These are phyloP conservation scores for Globisporangium splendens DNA, from an alignment of 352 stramenopile genomes.

Conservation along the genomic window DNA sequence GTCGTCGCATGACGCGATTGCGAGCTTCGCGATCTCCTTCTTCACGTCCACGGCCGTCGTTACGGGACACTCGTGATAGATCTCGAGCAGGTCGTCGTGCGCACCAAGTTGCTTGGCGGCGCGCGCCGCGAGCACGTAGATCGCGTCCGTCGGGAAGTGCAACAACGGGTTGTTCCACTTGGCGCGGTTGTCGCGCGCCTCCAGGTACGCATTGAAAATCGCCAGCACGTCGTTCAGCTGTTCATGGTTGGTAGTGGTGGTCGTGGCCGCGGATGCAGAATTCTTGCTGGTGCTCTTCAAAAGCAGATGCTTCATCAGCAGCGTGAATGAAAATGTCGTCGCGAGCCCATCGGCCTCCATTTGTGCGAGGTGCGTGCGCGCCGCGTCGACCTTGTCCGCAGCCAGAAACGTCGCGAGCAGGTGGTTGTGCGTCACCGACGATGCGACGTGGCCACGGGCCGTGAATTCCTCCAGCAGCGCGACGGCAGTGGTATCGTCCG, in stretches of 20 bases:
- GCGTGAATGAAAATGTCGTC: slow-evolving; percentile 73
- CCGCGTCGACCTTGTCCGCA: slow-evolving; percentile 44
- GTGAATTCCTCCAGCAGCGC: slow-evolving; percentile 62
- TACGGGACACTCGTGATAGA: slow-evolving; percentile 48
- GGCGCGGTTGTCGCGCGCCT: slow-evolving; percentile 35
- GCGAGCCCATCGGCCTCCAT: slow-evolving; percentile 40
- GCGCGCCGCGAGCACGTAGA: slow-evolving; percentile 62
- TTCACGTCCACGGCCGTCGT: slow-evolving; percentile 52
- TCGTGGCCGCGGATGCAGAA: too few relatives aligned
- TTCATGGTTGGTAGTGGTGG: background rate
- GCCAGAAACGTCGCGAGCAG: slow-evolving; percentile 62
- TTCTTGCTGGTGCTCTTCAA: slow-evolving; percentile 19
- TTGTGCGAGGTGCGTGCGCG: slow-evolving; percentile 39
- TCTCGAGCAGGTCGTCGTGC: slow-evolving; percentile 53
- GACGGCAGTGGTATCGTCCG: slow-evolving; percentile 41
- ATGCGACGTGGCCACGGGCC: slow-evolving; percentile 44
- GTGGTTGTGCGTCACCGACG: slow-evolving; percentile 72
- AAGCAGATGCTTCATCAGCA: slow-evolving; percentile 58
- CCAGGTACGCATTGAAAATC: slow-evolving; percentile 61
- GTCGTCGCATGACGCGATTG: slow-evolving; percentile 56
- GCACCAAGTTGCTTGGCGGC: slow-evolving; percentile 42
- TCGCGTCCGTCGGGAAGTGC: slow-evolving; percentile 57
- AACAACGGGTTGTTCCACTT: slow-evolving; percentile 54
- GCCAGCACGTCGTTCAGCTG: slow-evolving; percentile 40
- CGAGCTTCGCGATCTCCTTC: slow-evolving; percentile 40